Base-by-base conservation (phyloP, 2,329 filamentous ascomycete species). In the Hortaea sp. region DNA sequence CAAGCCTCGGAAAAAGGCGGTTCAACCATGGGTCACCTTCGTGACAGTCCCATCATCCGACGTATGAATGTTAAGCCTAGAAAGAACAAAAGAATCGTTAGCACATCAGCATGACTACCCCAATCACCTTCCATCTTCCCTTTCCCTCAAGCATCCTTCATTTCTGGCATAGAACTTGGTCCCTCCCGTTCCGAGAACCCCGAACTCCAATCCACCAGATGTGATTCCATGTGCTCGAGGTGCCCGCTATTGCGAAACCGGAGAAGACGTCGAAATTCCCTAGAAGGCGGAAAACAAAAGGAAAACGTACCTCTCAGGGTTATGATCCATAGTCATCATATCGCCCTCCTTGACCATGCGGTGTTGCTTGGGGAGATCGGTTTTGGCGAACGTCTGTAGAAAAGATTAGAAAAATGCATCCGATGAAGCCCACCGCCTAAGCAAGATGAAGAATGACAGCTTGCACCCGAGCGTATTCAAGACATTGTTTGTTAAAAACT, bases 371-470 rank as follows among this genome's bases (percentile, higher is more conserved):
- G 72, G 72, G 9, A 75, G 64, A 45, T 74, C 70, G 38, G 63
- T 62, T 56, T 71, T 72, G 11, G 72, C 72, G 49, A 75, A 75
- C 0, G 70, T 74, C 71, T 74, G 43, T n/a, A 0, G 30, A 37
- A 13, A 7, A 37, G 5, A 5, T 7, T 35, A 30, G 12, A 12
- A 40, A 31, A 2, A 27, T 10, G 2, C n/a, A 5, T 37, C 6
- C n/a, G 39, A 20, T 20, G 20, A 20, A 20, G 20, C 20, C 4
- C 4, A 20, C 4, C 20, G 2, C 20, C 20, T 4, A 20, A 20
- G 20, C 20, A 20, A 20, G 20, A 20, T 20, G 4, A 4, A 20
- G 4, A 4, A 20, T 20, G 2, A 20, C 20, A 20, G 20, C 20
- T 20, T 20, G 20, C 20, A 2, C 2, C 20, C 20, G 20, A 20